Base-by-base conservation (phyloP, 2,329 filamentous ascomycete genomes). In the Simplicillium aogashimaense region DNA sequence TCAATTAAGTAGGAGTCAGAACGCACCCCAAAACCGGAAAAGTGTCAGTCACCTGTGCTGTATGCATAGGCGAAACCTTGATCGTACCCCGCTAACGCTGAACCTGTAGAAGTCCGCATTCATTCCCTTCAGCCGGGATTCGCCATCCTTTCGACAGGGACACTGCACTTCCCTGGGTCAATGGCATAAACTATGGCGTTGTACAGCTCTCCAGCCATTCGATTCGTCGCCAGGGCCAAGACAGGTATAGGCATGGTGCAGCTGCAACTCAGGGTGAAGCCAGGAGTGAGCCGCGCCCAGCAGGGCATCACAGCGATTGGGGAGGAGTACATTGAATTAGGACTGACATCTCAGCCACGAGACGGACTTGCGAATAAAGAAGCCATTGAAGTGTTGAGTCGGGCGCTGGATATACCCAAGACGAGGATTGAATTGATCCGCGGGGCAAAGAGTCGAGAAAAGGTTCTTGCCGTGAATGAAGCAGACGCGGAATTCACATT, bases 291-390 rank as follows among this genome's bases (percentile, higher is more conserved):
- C 53, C 76, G 73, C 20, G 65, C 66, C 17, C 72, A 79, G 29
- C 72, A 83, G 49, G 81, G 81, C 12, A 66, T 86, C 35, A 53
- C 63, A 3, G 64, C 66, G 1, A 58, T 86, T 4, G 69, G 70
- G 0, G 67, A 76, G 17, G 67, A 74, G 7, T 62, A 61, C 2
- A 69, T 86, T 36, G 73, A 83, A 44, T 56, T 87, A 1, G 81
- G 78, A 36, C 81, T 86, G 3, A 61, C 80, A 1, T 81, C 79
- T 0, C 78, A 72, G 46, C 69, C 82, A 10, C 69, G 71, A 44
- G 78, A 85, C 12, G 80, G 81, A 12, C 78, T 83, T 53, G 76
- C 82, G 5, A 86, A 86, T 53, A 74, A 72, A 52, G 81, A 81
- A 4, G 76, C 84, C 3, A 60, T 77, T 37, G 65, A 71, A 30